Conservation (phyloP, 1,139 yeast genomes). For the Yueomyces sp. region DNA sequence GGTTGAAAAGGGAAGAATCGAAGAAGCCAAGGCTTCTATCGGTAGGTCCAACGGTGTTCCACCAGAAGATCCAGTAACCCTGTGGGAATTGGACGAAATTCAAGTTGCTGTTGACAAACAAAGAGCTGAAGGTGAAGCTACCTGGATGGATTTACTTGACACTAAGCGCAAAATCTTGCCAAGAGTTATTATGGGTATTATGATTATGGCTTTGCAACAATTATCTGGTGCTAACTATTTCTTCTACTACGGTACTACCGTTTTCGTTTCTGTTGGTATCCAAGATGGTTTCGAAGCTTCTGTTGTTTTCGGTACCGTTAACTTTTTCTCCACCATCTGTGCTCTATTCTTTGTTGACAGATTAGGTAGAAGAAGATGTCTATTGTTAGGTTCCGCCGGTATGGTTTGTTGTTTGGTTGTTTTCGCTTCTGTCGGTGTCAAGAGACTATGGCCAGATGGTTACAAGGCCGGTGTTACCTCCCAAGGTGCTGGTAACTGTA, state of each 20-base stretch:
- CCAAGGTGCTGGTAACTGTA: conserved; percentile 52
- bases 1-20: conserved; percentile 39
- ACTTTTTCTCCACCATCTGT: conserved; percentile 58
- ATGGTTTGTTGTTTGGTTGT: conserved; percentile 54
- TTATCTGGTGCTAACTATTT: conserved; percentile 69
- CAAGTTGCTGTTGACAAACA: background rate
- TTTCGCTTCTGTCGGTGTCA: conserved; percentile 56
- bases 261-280: conserved; percentile 64
- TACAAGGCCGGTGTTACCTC: conserved; percentile 6
- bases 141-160: background rate
- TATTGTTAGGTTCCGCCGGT: conserved; percentile 48
- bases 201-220: conserved; percentile 59
- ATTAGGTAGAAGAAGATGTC: conserved; percentile 55
- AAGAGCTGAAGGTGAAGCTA: background rate
- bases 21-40: conserved; percentile 45
- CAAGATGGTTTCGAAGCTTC: conserved; percentile 61
- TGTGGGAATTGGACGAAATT: conserved; percentile 2
- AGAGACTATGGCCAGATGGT: conserved; percentile 44
- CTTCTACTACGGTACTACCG: conserved; percentile 67
- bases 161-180: conserved; percentile 26
- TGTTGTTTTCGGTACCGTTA: conserved; percentile 62
- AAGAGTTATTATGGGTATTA: conserved; percentile 50
- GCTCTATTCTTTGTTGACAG: conserved; percentile 54
- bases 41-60: conserved; percentile 45
- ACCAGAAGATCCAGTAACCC: conserved; percentile 37